Percentiles rank a stretch among this genome's conserved stretches.
Evolutionary conservation across 2,329 filamentous ascomycete species (phyloP).

Genomic region (Lasiodiplodia hormozganensis): DNA sequence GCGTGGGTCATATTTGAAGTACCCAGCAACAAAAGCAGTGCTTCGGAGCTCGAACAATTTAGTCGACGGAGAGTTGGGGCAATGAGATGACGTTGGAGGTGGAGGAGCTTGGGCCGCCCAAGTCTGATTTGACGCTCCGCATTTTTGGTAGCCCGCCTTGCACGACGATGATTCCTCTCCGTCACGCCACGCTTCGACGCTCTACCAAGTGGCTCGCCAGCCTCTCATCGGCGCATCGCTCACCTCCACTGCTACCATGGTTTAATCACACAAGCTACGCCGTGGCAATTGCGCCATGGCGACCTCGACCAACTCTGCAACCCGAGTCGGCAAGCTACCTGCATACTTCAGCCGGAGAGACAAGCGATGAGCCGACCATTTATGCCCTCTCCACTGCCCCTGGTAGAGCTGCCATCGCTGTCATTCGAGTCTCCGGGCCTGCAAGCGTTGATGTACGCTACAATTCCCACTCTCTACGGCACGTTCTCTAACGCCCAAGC

Average conservation of each 20-base stretch:
- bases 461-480: neutral
- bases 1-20: too few relatives aligned
- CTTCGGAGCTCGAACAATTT: neutral
- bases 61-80: neutral
- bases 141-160: neutral
- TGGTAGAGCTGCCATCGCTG: constrained; percentile 87
- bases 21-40: too few relatives aligned
- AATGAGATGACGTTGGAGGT: neutral
- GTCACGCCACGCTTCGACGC: constrained; percentile 4
- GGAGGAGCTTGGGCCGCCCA: constrained; percentile 15
- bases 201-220: neutral
- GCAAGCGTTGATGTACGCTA: constrained; percentile 69
- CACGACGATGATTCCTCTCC: constrained; percentile 26
- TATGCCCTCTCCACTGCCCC: constrained; percentile 90
- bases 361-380: constrained; percentile 65
- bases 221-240: neutral
- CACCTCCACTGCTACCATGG: neutral
- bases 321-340: neutral
- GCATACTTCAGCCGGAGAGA: neutral
- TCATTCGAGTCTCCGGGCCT: constrained; percentile 85
- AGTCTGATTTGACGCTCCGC: constrained; percentile 13
- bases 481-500: constrained; percentile 25
- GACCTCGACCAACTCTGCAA: neutral
- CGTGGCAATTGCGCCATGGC: constrained; percentile 12
- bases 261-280: neutral